These are phyloP conservation scores for Clavaria fumosa DNA, from an alignment of 768 basidiomycete genomes.

Conservation along the genomic window DNA sequence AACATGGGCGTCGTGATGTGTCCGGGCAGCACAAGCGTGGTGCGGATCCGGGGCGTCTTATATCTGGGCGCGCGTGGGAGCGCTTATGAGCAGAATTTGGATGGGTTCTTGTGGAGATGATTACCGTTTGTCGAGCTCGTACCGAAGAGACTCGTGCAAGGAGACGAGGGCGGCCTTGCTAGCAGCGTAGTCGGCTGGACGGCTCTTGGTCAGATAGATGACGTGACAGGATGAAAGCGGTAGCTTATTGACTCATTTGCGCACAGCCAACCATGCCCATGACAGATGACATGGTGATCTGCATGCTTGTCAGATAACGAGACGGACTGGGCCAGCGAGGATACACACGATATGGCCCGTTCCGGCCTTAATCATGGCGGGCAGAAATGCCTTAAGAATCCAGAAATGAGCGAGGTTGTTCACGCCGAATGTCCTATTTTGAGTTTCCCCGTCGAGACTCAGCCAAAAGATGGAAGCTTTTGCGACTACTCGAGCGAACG, in stretches of 20 bases:
- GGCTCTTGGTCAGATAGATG: too few relatives aligned
- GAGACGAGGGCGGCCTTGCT: constrained; percentile 83
- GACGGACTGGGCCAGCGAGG: not conserved
- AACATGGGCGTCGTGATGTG: constrained; percentile 74
- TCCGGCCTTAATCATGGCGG: constrained; percentile 63
- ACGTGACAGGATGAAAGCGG: not conserved
- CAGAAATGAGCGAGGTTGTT: constrained; percentile 87
- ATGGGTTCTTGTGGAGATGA: constrained; percentile 5
- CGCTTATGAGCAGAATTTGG: not conserved
- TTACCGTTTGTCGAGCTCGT: constrained; percentile 72
- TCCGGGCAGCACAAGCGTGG: constrained; percentile 72
- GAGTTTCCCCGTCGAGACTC: not conserved
- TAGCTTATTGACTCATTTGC: constrained; percentile 48
- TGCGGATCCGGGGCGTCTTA: constrained; percentile 62
- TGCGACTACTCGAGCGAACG: too few relatives aligned
- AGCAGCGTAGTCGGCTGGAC: constrained; percentile 79
- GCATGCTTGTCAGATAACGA: constrained; percentile 10
- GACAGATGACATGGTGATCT: constrained; percentile 71
- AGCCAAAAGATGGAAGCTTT: constrained; percentile 1
- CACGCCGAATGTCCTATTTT: constrained; percentile 66
- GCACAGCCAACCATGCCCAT: constrained; percentile 56
- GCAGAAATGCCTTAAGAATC: constrained; percentile 86
- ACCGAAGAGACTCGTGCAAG: constrained; percentile 72
- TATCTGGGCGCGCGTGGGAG: constrained; percentile 30
- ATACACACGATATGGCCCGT: constrained; percentile 68